Base-by-base conservation (phyloP, 768 basidiomycete species). In the Panus rudis region DNA sequence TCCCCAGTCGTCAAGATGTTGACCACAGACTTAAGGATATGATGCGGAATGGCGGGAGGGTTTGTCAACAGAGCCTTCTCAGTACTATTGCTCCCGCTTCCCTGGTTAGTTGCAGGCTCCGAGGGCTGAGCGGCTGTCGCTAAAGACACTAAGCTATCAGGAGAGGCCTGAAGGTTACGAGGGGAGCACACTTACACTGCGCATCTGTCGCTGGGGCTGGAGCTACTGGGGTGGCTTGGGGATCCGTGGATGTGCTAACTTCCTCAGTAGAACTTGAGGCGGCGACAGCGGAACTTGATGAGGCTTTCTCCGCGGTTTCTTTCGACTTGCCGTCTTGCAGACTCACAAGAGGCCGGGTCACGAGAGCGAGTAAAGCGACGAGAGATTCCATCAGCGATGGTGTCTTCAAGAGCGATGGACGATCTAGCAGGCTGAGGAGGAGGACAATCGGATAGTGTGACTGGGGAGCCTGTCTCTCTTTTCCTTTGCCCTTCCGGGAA, bases 1-100 rank as follows among this genome's bases (percentile, higher is more conserved):
- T 99, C 96, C 33, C 96, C 96, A 16, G 85, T 75, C n/a, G 96
- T 97, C 49, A 99, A 70, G 53, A 98, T 92, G 62, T 98, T 98
- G 59, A 96, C 92, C 47, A 98, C 91, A 27, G 92, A 76, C 27
- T 88, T 82, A 20, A 98, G 72, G n/a, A 87, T 81, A 3, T 78
- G 61, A 40, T 86, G 78, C 6, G 93, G 91, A 46, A 98, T 83
- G 50, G 84, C 81, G 11, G 96, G 96, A 14, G 88, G 81, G 41
- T 73, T 77, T 10, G 81, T 70, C 12, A 90, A 66, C 12, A 87
- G 60, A n/a, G 68, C 58, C 43, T 69, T 70, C 45, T 69, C n/a
- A 22, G 54, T 57, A 13, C 49, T 43, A 4, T 25, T 46, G 31
- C 31, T 42, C 4, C 26, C 20, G 45, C 24, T 14, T 42, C 45